phyloP scores from a whole-genome alignment of 768 basidiomycete species.

The Collybia sordida region DNA sequence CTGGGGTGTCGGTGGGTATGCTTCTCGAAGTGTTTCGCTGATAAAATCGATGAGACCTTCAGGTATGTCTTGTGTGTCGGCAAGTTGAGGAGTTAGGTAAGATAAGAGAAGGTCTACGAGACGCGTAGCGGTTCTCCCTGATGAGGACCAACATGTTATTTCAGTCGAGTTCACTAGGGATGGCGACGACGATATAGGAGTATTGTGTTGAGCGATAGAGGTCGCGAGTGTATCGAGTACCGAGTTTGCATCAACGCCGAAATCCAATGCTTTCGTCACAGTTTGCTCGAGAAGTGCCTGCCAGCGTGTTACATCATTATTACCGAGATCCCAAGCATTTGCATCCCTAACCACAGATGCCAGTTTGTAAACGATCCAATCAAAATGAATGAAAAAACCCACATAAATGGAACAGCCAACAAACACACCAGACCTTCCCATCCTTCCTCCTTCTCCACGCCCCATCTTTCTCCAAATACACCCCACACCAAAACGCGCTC shows the following conservation, averaged over 20 bases:
- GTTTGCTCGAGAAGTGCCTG: slow-evolving; percentile 52
- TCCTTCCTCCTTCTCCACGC: slow-evolving; percentile 34
- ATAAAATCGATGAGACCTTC: slow-evolving; percentile 54
- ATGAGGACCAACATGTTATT: slow-evolving; percentile 35
- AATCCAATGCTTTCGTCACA: slow-evolving; percentile 57
- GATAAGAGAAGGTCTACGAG: slow-evolving; percentile 63
- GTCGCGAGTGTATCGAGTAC: slow-evolving; percentile 60
- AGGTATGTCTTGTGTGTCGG: slow-evolving; percentile 54
- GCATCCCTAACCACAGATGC: slow-evolving; percentile 27
- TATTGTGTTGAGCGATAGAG: slow-evolving; percentile 27
- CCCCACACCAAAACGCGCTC: slow-evolving; percentile 58
- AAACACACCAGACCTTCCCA: slow-evolving; percentile 60
- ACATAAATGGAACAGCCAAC: slow-evolving; percentile 64
- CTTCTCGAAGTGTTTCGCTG: slow-evolving; percentile 55
- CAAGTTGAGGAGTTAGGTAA: slow-evolving; percentile 39
- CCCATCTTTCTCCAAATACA: slow-evolving; percentile 57
- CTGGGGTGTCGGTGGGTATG: slow-evolving; percentile 65
- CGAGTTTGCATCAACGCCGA: slow-evolving; percentile 49
- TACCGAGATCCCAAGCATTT: slow-evolving; percentile 50
- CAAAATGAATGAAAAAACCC: slow-evolving; percentile 10
- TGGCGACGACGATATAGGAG: neutral
- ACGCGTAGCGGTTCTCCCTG: slow-evolving; percentile 36
- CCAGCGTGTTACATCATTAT: slow-evolving; percentile 60
- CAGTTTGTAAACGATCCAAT: slow-evolving; percentile 5
- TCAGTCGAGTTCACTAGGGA: slow-evolving; percentile 20